phyloP scores from a whole-genome alignment of 352 stramenopile species.

The Globisporangium radiosum region DNA sequence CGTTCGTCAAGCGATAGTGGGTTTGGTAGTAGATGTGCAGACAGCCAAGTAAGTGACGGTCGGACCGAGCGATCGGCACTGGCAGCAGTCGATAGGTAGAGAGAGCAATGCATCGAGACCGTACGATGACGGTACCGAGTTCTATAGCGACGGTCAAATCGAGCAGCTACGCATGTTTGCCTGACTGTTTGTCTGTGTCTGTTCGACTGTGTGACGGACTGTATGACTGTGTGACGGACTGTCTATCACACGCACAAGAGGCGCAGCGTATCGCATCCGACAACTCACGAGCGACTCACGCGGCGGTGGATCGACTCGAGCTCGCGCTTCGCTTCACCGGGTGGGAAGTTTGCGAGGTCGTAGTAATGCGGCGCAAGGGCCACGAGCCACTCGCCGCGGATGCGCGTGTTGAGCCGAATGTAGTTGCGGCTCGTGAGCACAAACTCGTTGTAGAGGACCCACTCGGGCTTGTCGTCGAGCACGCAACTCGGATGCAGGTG shows the following conservation, averaged over 20 bases:
- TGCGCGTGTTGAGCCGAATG: constrained; percentile 96
- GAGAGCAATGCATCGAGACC: neutral
- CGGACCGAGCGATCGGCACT: neutral
- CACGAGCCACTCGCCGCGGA: constrained; percentile 90
- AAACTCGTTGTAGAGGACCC: constrained; percentile 99
- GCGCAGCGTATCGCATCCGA: no score
- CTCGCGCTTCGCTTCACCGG: constrained; percentile 94
- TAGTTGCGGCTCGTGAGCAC: constrained; percentile 98
- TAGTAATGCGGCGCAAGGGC: constrained; percentile 97
- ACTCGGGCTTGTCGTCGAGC: constrained; percentile 95
- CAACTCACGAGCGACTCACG: constrained; percentile 12
- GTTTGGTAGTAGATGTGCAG: neutral
- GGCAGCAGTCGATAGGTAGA: neutral
- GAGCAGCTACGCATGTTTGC: neutral
- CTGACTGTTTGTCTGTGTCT: neutral
- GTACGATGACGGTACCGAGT: no score
- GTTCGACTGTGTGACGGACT: no score
- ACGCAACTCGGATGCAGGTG: constrained; percentile 96
- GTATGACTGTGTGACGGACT: no score
- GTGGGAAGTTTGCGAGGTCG: constrained; percentile 96
- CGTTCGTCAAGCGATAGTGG: constrained; percentile 9
- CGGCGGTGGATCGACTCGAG: constrained; percentile 86
- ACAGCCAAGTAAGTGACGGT: neutral
- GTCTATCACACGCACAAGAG: no score
- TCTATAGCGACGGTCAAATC: no score